phyloP scores from a whole-genome alignment of 257 asterid genomes.

The Nicotiana sylvestris region DNA sequence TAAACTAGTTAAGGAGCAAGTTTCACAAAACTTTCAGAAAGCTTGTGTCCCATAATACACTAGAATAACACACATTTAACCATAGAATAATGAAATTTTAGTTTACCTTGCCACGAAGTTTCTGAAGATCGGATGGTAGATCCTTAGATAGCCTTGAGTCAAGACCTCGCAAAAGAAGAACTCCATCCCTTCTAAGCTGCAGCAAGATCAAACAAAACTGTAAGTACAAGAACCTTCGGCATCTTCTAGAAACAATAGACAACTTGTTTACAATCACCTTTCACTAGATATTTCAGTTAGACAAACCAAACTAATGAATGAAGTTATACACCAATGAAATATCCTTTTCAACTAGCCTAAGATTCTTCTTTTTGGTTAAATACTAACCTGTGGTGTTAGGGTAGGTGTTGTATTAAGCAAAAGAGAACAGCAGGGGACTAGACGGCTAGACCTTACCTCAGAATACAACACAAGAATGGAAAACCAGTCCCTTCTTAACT shows the following conservation, averaged over 20 bases:
- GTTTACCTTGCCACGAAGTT: constrained; percentile 93
- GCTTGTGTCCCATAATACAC: neutral
- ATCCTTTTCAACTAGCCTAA: too few species aligned
- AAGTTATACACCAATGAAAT: neutral
- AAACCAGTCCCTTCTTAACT: too few species aligned
- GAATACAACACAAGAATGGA: too few species aligned
- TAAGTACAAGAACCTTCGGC: neutral
- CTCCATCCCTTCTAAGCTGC: constrained; percentile 88
- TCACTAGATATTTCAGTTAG: neutral
- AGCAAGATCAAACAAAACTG: constrained; percentile 1
- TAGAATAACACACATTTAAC: neutral
- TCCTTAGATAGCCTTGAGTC: constrained; percentile 96
- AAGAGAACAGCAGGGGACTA: too few species aligned
- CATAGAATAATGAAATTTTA: neutral
- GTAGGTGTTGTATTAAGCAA: too few species aligned
- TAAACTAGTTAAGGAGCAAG: neutral
- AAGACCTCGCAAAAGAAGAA: constrained; percentile 68
- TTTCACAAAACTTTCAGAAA: neutral
- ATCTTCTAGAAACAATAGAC: neutral
- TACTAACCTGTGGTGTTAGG: too few species aligned
- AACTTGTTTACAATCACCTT: neutral
- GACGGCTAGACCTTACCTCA: too few species aligned
- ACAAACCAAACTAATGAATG: neutral
- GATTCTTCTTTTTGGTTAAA: too few species aligned
- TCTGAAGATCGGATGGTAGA: constrained; percentile 92